Percentiles rank a stretch among this genome's conserved stretches.
phyloP scores from a whole-genome alignment of 257 asterid genomes.

The Solanum pennellii region DNA sequence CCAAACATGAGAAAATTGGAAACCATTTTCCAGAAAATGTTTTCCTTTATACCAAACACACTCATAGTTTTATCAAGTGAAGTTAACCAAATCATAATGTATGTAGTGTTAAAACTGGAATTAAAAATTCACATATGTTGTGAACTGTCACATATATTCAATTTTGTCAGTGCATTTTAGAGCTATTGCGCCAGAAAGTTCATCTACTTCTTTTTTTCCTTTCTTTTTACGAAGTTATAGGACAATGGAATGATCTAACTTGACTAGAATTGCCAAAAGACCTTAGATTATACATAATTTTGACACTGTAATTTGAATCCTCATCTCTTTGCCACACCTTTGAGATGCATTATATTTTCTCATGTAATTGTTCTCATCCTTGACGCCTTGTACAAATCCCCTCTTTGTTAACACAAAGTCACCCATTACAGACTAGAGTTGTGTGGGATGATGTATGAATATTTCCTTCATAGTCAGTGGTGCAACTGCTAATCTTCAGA shows the following conservation, averaged over 20 bases:
- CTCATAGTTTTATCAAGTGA: not conserved
- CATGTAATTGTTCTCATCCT: not conserved
- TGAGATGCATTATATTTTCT: not conserved
- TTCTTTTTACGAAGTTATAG: not conserved
- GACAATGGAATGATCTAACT: not conserved
- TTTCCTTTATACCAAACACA: too few relatives aligned
- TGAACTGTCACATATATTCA: not conserved
- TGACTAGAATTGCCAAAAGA: not conserved
- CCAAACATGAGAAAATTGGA: too few relatives aligned
- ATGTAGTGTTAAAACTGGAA: not conserved
- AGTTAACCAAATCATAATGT: not conserved
- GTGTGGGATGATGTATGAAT: not conserved
- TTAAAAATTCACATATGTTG: not conserved
- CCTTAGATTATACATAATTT: not conserved
- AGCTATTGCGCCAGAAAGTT: not conserved
- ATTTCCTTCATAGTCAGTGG: not conserved
- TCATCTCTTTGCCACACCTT: not conserved
- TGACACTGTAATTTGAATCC: not conserved
- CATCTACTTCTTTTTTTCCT: not conserved
- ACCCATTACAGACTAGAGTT: not conserved
- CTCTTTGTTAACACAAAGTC: not conserved
- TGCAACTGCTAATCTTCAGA: not conserved
- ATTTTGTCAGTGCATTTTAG: not conserved
- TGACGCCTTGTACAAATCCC: not conserved
- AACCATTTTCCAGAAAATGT: too few relatives aligned